A percentile compares a stretch with the other conserved stretches of the same genome.
Conservation (phyloP, 2,329 filamentous ascomycete species). For the Fusarium illudens region DNA sequence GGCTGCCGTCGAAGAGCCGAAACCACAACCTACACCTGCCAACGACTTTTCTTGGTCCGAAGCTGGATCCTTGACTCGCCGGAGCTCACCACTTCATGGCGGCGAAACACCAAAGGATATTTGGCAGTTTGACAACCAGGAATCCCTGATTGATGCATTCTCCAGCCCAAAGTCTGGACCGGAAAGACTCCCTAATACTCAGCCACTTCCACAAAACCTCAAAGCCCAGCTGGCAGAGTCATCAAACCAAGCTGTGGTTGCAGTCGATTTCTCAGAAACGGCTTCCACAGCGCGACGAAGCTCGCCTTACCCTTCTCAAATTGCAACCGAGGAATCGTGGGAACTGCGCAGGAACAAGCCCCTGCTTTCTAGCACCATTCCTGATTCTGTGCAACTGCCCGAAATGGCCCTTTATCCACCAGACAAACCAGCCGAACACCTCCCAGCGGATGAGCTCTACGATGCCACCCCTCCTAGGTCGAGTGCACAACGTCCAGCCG, state of each 20-base stretch:
- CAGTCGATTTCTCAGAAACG: conserved; percentile 49
- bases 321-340: conserved; percentile 22
- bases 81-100: conserved; percentile 42
- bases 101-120: conserved; percentile 15
- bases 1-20: background rate
- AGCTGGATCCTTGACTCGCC: conserved; percentile 37
- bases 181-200: conserved; percentile 44
- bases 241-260: background rate
- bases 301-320: conserved; percentile 37
- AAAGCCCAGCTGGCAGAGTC: background rate
- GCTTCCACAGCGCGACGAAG: conserved; percentile 46
- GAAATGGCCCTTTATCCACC: background rate
- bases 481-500: background rate
- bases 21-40: background rate
- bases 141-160: conserved; percentile 32
- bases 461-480: conserved; percentile 37
- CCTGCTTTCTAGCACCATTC: background rate
- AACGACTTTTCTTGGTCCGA: conserved; percentile 44
- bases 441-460: conserved; percentile 42
- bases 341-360: conserved; percentile 23
- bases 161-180: conserved; percentile 41
- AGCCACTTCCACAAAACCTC: conserved; percentile 36
- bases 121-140: conserved; percentile 40
- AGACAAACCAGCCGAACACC: conserved; percentile 20
- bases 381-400: conserved; percentile 1